Percentiles rank a stretch among this genome's conserved stretches.
Conservation (phyloP, 202 grass and related monocot species). For the Schoenoplectus tabernaemontani region DNA sequence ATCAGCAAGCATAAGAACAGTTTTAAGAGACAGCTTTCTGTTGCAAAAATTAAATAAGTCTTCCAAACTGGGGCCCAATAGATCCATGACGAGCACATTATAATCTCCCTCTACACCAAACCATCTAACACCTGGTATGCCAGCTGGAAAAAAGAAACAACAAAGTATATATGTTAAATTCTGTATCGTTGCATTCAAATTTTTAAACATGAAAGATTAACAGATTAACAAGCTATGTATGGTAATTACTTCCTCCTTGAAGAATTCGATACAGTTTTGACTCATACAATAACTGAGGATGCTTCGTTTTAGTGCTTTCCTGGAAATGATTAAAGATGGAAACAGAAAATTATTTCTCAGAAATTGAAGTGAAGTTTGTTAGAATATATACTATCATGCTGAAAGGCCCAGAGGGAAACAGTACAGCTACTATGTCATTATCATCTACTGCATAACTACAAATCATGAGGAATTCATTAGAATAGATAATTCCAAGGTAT, state of each 20-base stretch:
- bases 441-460: not conserved
- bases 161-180: not conserved
- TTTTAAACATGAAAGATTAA: not conserved
- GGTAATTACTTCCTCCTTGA: conserved; percentile 73
- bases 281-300: conserved; percentile 84
- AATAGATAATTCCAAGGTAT: not conserved
- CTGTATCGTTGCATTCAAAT: not conserved
- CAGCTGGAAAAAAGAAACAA: conserved; percentile 38
- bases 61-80: conserved; percentile 71
- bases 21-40: conserved; percentile 67
- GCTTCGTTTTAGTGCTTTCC: conserved; percentile 84
- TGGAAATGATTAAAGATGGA: conserved; percentile 19
- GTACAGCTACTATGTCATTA: conserved; percentile 18
- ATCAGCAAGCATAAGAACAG: conserved; percentile 94
- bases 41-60: conserved; percentile 76
- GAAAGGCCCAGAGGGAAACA: conserved; percentile 8
- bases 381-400: conserved; percentile 10
- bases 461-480: not conserved
- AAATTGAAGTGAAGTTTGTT: conserved; percentile 6
- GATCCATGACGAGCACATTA: conserved; percentile 85
- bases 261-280: conserved; percentile 87
- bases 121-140: conserved; percentile 72
- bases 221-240: not conserved
- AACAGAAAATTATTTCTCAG: not conserved
- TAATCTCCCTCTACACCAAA: conserved; percentile 89